Base-by-base conservation (phyloP, 164 flowering plant species). In the Nymphaea thermarum region DNA sequence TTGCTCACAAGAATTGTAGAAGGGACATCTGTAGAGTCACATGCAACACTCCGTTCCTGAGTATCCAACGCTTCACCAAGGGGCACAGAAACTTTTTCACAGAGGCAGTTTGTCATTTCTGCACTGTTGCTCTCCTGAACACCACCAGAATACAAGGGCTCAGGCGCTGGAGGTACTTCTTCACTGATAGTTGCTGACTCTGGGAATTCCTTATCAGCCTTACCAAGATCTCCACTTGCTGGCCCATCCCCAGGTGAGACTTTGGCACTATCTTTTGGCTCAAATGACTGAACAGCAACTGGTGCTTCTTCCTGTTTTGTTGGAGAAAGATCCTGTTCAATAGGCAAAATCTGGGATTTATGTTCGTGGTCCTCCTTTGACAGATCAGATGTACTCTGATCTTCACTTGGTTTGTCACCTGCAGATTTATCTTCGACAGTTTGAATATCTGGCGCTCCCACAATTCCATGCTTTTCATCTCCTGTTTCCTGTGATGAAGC, bases 21-120 rank as follows among this genome's bases (percentile, higher is more conserved):
- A 73, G 68, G 74, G 69, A 77, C 62, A 76, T 5, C 57, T 64
- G 82, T 69, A 18, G 76, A 44, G 55, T 74, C 83, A 66, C 63
- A 10, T 51, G 8, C 57, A 51, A 51, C 14, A 51, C 57, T 51
- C 0, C 10, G 8, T 51, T 8, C 14, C 12, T 51, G 57, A 51
- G 57, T 51, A 51, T 51, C 57, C 57, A 51, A 65, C 61, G 44
- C 73, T 70, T 77, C 84, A 73, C 64, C 66, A 67, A 76, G 68
- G 64, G 65, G 60, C 0, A 68, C 66, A 63, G 74, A 69, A 74
- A 60, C 62, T 53, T 72, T 68, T 41, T 79, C 85, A 67, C 43
- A 51, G n/a, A 66, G 55, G 75, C 78, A 65, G 44, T 44, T 71
- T 42, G 66, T 63, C 45, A 68, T 74, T 36, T 72, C 71, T 69